These are phyloP conservation scores for Fragosphaeria purpurea DNA, from an alignment of 2,329 filamentous ascomycete species.

Conservation along the genomic window DNA sequence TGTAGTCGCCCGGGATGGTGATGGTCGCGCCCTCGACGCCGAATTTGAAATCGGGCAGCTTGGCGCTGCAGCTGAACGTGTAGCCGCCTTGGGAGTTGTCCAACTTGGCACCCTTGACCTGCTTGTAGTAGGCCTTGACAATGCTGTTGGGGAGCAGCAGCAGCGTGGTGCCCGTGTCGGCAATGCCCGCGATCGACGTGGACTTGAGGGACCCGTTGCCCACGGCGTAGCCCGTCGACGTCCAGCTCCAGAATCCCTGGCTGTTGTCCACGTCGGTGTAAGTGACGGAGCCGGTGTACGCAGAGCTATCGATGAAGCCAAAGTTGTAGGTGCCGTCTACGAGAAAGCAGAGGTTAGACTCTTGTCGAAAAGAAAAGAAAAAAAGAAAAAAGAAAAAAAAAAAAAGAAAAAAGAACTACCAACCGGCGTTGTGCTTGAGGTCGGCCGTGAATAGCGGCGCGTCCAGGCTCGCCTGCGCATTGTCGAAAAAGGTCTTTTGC, in stretches of 20 bases:
- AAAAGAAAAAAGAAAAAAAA: neutral
- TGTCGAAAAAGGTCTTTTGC: conserved; percentile 26
- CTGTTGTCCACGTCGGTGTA: conserved; percentile 23
- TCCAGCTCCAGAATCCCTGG: conserved; percentile 29
- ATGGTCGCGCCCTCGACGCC: conserved; percentile 33
- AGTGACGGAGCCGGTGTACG: conserved; percentile 24
- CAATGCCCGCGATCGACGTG: conserved; percentile 32
- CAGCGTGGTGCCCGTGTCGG: conserved; percentile 51
- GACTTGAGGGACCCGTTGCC: conserved; percentile 17
- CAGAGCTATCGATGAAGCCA: conserved; percentile 23
- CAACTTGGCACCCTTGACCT: conserved; percentile 33
- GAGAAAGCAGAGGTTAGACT: neutral
- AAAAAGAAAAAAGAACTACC: neutral
- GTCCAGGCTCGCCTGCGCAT: conserved; percentile 18
- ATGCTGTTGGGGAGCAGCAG: conserved; percentile 39
- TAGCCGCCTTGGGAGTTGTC: conserved; percentile 34
- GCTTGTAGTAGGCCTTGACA: conserved; percentile 39
- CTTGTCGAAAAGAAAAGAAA: neutral
- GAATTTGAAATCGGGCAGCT: conserved; percentile 39
- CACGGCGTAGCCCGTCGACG: conserved; percentile 22
- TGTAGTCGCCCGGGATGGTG: conserved; percentile 37
- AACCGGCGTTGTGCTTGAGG: conserved; percentile 16
- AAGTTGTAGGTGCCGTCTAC: conserved; percentile 28
- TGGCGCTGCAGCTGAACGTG: conserved; percentile 39
- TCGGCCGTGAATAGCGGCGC: conserved; percentile 45